Evolutionary conservation across 345 rosid genomes (phyloP), one percentile per base, ranked within the genome.

Genomic region (Raphanus raphanistrum): DNA sequence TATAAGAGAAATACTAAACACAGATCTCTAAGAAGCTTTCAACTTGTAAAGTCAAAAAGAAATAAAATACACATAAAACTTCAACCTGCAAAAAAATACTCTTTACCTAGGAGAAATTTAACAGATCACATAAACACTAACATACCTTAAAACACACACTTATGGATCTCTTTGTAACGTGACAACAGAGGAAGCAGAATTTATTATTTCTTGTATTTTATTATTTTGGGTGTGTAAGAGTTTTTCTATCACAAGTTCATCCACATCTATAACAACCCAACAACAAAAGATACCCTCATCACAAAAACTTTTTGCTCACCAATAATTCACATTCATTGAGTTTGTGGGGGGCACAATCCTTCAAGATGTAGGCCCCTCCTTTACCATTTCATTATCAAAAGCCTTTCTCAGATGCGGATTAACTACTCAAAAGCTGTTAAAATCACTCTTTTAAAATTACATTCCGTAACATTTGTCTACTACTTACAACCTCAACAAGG

Each of bases 261-360:
- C 66, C 76, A 55, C 72, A 43, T 71, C 45, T 71, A 77, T 71
- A 71, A 62, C 63, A 76, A 61, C 13, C 64, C 41, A 48, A 3
- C 31, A 48, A 52, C 67, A 63, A 57, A 55, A 29, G 76, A 77
- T n/a, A 57, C 67, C 52, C 66, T 11, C 63, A 59, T 27, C 33
- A 59, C 59, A 55, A 26, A 54, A 55, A 71, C 16, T 33, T 63
- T 55, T 61, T 16, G 43, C 62, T 64, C 66, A 55, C 67, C 81
- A 77, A 77, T 77, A 71, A 77, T 77, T 71, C 72, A 77, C 81
- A 77, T 77, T 64, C 59, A 63, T 77, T 70, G 66, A 26, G 74
- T 70, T 64, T 71, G 72, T 77, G 80, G 75, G 75, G 76, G 71
- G 72, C 45, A 54, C 59, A 63, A 35, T 32, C 72, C 28, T 77